Percentiles rank a stretch among this genome's conserved stretches.
Evolutionary conservation across 371 early-diverging fungal genomes (phyloP).

Genomic region (Apophysomyces trapeziformis): DNA sequence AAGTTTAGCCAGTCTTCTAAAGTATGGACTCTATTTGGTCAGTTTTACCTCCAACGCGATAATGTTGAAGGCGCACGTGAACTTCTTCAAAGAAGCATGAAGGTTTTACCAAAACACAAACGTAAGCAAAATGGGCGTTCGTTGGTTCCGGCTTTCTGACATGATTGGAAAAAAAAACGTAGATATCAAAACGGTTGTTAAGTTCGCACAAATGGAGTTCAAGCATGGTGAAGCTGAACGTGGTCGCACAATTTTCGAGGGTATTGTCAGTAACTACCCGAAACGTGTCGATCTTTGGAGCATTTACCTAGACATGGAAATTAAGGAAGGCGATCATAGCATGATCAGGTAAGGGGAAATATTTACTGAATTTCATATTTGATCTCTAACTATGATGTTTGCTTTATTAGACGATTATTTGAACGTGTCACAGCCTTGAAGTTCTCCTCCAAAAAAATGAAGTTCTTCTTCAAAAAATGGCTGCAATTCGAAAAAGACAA

Average conservation of each 20-base stretch:
- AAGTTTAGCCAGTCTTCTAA: slow-evolving; percentile 88
- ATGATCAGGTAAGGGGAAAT: slow-evolving; percentile 59
- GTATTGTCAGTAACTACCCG: slow-evolving; percentile 88
- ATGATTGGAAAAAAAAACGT: not conserved
- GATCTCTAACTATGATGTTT: no score
- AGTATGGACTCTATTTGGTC: slow-evolving; percentile 87
- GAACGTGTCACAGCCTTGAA: slow-evolving; percentile 86
- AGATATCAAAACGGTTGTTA: slow-evolving; percentile 77
- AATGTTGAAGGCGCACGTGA: slow-evolving; percentile 80
- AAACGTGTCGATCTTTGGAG: slow-evolving; percentile 96
- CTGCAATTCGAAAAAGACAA: slow-evolving; percentile 89
- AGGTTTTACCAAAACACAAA: slow-evolving; percentile 89
- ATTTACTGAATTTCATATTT: not conserved
- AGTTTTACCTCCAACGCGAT: slow-evolving; percentile 74
- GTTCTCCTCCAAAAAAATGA: slow-evolving; percentile 96
- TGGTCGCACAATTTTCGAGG: slow-evolving; percentile 96
- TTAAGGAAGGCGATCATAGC: slow-evolving; percentile 69
- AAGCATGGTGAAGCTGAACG: slow-evolving; percentile 92
- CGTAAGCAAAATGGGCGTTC: slow-evolving; percentile 49
- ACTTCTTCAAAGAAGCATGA: slow-evolving; percentile 77
- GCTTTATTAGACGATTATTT: slow-evolving; percentile 76
- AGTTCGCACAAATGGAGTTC: slow-evolving; percentile 96
- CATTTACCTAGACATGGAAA: slow-evolving; percentile 95
- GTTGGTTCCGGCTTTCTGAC: not conserved
- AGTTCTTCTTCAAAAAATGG: slow-evolving; percentile 97